These are phyloP conservation scores for Mycocentrospora acerina DNA, from an alignment of 2,329 filamentous ascomycete genomes.

Conservation along the genomic window DNA sequence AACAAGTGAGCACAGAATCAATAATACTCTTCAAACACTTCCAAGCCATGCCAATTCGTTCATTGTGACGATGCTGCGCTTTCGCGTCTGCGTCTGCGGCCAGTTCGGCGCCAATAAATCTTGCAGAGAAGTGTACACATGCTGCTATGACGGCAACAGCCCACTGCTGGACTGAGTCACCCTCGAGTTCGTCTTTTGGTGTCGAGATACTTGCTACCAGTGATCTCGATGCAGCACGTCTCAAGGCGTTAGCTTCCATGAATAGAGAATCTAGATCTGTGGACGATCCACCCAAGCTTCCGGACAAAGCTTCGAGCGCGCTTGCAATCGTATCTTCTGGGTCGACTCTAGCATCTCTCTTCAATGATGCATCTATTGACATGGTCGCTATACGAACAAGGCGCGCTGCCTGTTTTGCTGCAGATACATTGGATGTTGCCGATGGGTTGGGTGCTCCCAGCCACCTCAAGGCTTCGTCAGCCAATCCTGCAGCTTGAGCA, in stretches of 20 bases:
- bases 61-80: conserved; percentile 17
- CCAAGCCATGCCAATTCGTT: conserved; percentile 24
- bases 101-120: conserved; percentile 31
- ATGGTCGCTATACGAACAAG: conserved; percentile 33
- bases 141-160: conserved; percentile 30
- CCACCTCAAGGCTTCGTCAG: conserved; percentile 39
- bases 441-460: conserved; percentile 18
- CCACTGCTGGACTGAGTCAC: conserved; percentile 9
- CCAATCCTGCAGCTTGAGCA: conserved; percentile 36
- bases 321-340: conserved; percentile 18
- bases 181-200: background rate
- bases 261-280: conserved; percentile 40
- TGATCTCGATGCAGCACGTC: conserved; percentile 32
- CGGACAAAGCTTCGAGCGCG: conserved; percentile 29
- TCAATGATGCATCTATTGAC: conserved; percentile 29
- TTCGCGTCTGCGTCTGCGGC: conserved; percentile 18
- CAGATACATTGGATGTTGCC: conserved; percentile 15
- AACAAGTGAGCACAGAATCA: conserved; percentile 39
- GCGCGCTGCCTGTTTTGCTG: conserved; percentile 25
- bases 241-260: conserved; percentile 36
- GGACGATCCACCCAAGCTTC: conserved; percentile 33
- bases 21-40: conserved; percentile 37
- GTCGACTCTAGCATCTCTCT: conserved; percentile 16
- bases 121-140: conserved; percentile 33
- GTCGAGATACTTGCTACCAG: conserved; percentile 17